Percentiles rank a stretch among this genome's conserved stretches.
Evolutionary conservation across 192 early-diverging fungal genomes (phyloP).

Genomic region (Rhizoclosmatium sp.): DNA sequence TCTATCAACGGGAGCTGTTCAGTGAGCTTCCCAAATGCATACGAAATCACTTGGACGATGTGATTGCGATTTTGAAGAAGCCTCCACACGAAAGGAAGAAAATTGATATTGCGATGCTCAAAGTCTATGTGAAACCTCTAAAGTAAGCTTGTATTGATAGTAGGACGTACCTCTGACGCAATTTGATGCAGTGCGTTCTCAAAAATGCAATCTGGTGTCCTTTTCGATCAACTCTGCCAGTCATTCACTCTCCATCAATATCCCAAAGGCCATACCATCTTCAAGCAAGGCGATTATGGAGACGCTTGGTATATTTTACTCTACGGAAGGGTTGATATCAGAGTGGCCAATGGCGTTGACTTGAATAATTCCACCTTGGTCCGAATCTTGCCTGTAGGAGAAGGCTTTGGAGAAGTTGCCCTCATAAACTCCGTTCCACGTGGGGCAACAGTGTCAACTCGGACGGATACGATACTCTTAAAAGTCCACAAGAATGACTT

Average conservation of each 20-base stretch:
- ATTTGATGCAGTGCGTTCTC: slow-evolving; percentile 1
- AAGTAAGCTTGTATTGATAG: not conserved
- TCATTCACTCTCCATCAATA: slow-evolving; percentile 5
- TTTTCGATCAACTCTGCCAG: slow-evolving; percentile 22
- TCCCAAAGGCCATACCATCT: not conserved
- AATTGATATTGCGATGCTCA: not conserved
- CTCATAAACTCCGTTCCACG: slow-evolving; percentile 8
- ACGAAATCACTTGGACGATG: not conserved
- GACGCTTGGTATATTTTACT: slow-evolving; percentile 33
- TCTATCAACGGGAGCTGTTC: not conserved
- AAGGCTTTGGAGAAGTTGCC: slow-evolving; percentile 25
- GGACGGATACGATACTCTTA: not conserved
- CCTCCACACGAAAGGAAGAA: not conserved
- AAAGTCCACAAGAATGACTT: slow-evolving; percentile 12
- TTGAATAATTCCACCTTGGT: not conserved
- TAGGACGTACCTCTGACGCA: not conserved
- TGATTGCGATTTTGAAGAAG: not conserved
- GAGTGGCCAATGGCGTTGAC: slow-evolving; percentile 12
- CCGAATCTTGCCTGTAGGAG: slow-evolving; percentile 3
- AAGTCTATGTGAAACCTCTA: not conserved
- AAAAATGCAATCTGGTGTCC: slow-evolving; percentile 19
- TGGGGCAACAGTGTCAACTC: slow-evolving; percentile 10
- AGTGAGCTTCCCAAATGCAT: not conserved
- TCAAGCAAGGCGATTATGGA: slow-evolving; percentile 24
- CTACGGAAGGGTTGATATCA: slow-evolving; percentile 8